Evolutionary conservation across 2,329 filamentous ascomycete genomes (phyloP), one percentile per base, ranked within the genome.

Genomic region (Colletotrichum lini): DNA sequence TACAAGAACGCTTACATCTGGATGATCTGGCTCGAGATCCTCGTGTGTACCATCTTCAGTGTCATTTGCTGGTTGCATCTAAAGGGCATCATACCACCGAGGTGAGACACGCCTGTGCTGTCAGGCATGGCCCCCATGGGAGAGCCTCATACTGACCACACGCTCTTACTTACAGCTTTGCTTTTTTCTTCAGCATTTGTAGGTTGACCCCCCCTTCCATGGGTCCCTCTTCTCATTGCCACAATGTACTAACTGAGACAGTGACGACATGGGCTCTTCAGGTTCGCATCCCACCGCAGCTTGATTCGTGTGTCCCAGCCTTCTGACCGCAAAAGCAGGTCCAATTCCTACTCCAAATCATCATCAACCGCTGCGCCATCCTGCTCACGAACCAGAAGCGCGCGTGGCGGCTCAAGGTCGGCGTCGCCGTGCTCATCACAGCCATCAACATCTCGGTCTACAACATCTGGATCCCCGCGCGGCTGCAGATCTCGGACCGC

Each of bases 381-480:
- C 79, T 89, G 7, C 79, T 86, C 35, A 79, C 82, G 0, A 77
- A 85, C 47, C 80, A 79, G 1, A 77, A 73, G 0, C 81, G 79
- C 13, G 80, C 82, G 1, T 54, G 70, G 0, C 77, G 72, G 8
- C 77, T 89, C 10, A 87, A 87, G 73, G 84, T 84, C 77, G 75
- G 79, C 1, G 82, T 85, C 4, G 81, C 86, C 0, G 56, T 78
- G 1, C 42, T 87, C n/a, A 86, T 89, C 66, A 80, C 83, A 2
- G 67, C 80, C 2, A 80, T 89, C 67, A 89, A 89, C 58, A 84
- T 89, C 26, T 83, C 82, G 2, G 87, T 89, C 2, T 88, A 86
- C 57, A 80, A 79, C 66, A 88, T 89, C 18, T 89, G 87, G 87
- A 84, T 89, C 21, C 87, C 87, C 0, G 82, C 86, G 0, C 84